phyloP scores from a whole-genome alignment of 83 land plant genomes.

The Picea engelmannii region DNA sequence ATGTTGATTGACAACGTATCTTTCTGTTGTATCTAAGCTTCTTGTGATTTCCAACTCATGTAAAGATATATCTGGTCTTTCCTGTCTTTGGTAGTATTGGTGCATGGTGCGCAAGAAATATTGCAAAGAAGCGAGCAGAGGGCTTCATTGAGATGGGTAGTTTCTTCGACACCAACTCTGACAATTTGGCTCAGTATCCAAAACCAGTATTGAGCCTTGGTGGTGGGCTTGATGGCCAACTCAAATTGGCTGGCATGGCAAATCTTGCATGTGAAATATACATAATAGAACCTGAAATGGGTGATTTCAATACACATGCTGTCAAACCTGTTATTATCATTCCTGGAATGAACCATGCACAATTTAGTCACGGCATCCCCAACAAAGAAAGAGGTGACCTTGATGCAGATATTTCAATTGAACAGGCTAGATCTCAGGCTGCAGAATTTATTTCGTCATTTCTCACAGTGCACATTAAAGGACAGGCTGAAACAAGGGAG shows the following conservation, averaged over 20 bases:
- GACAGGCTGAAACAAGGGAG: neutral
- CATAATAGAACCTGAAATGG: conserved; percentile 23
- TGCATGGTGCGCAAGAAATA: conserved; percentile 30
- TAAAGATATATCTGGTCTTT: neutral
- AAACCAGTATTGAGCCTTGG: conserved; percentile 46
- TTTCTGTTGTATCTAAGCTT: neutral
- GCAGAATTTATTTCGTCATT: conserved; percentile 27
- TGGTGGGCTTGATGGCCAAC: conserved; percentile 50
- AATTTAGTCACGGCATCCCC: conserved; percentile 37
- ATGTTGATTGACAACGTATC: neutral
- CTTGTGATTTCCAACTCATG: neutral
- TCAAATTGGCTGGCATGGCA: conserved; percentile 26
- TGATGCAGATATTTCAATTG: conserved; percentile 28
- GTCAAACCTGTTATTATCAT: conserved; percentile 44
- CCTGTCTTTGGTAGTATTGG: conserved; percentile 12
- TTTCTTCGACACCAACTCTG: conserved; percentile 24
- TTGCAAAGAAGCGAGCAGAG: conserved; percentile 35
- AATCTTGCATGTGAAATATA: conserved; percentile 36
- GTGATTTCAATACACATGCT: conserved; percentile 29
- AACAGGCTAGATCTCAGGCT: conserved; percentile 16
- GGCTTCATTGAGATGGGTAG: conserved; percentile 47
- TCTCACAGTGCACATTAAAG: conserved; percentile 30
- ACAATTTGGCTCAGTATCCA: conserved; percentile 44
- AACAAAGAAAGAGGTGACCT: conserved; percentile 45
- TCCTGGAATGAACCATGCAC: conserved; percentile 52